These are phyloP conservation scores for Pinus albicaulis DNA, from an alignment of 75 land plant species.

Conservation along the genomic window DNA sequence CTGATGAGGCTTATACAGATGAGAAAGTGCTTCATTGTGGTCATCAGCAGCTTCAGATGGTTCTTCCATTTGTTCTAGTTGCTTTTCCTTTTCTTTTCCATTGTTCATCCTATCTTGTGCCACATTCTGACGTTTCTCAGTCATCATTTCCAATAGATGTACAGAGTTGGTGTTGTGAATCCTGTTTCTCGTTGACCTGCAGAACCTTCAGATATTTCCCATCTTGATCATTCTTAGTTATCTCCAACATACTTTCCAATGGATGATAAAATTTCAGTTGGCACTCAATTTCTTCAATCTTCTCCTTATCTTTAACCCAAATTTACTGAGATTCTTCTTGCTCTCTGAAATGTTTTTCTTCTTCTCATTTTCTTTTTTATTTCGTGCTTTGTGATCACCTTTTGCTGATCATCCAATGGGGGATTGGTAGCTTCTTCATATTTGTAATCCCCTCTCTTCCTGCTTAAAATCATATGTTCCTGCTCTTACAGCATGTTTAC, in stretches of 20 bases:
- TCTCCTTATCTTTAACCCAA: not conserved
- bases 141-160: not conserved
- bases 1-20: not conserved
- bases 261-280: no score
- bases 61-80: not conserved
- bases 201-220: not conserved
- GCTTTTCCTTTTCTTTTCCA: not conserved
- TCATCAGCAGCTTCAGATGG: not conserved
- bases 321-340: not conserved
- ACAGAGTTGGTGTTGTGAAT: not conserved
- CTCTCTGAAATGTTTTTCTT: not conserved
- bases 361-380: not conserved
- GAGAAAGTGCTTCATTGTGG: not conserved
- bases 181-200: not conserved
- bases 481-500: no score
- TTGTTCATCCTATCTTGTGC: not conserved
- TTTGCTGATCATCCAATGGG: not conserved
- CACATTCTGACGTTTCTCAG: not conserved
- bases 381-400: not conserved
- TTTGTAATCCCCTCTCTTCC: conserved; percentile 1
- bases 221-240: no score
- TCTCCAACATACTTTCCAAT: no score
- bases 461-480: not conserved
- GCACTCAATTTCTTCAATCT: not conserved
- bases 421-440: not conserved